Evolutionary conservation across 1,284 basidiomycete genomes (phyloP).

Genomic region (Wolfiporia cocos): DNA sequence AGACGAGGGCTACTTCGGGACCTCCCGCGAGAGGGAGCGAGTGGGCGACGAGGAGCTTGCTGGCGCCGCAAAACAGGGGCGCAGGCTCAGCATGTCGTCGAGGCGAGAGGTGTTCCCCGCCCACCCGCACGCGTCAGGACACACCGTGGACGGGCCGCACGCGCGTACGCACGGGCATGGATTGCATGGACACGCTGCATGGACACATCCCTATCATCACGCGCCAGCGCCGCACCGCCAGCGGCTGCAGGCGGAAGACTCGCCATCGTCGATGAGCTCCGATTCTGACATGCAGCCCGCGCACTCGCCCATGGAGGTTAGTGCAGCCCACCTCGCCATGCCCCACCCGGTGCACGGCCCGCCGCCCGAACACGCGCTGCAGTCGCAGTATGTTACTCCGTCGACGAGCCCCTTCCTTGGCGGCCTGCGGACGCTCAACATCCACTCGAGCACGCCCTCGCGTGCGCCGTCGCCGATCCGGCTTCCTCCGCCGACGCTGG

Average conservation of each 20-base stretch:
- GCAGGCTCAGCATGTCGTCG: slow-evolving; percentile 38
- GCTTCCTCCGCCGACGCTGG: slow-evolving; percentile 43
- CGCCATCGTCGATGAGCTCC: slow-evolving; percentile 62
- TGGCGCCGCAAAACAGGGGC: slow-evolving; percentile 17
- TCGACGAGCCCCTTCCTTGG: slow-evolving; percentile 81
- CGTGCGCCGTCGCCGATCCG: slow-evolving; percentile 63
- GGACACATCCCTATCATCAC: slow-evolving; percentile 37
- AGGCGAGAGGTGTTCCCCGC: slow-evolving; percentile 19
- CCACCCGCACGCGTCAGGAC: slow-evolving; percentile 39
- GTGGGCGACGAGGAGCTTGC: slow-evolving; percentile 32
- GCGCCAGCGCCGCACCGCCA: slow-evolving; percentile 26
- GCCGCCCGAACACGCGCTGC: slow-evolving; percentile 6
- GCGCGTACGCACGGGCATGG: slow-evolving; percentile 18
- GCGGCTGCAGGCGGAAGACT: slow-evolving; percentile 42
- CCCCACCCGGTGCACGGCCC: slow-evolving; percentile 20
- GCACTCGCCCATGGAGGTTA: slow-evolving; percentile 19
- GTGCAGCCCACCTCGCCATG: slow-evolving; percentile 8
- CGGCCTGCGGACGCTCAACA: slow-evolving; percentile 69
- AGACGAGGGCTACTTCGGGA: slow-evolving; percentile 37
- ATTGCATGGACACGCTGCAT: slow-evolving; percentile 23
- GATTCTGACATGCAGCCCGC: slow-evolving; percentile 48
- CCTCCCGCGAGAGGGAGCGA: slow-evolving; percentile 33
- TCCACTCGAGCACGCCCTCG: slow-evolving; percentile 60
- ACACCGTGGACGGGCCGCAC: slow-evolving; percentile 30
- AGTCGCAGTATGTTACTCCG: slow-evolving; percentile 34